phyloP scores from a whole-genome alignment of 1,284 basidiomycete species.

The Porogramme epimiltina region DNA sequence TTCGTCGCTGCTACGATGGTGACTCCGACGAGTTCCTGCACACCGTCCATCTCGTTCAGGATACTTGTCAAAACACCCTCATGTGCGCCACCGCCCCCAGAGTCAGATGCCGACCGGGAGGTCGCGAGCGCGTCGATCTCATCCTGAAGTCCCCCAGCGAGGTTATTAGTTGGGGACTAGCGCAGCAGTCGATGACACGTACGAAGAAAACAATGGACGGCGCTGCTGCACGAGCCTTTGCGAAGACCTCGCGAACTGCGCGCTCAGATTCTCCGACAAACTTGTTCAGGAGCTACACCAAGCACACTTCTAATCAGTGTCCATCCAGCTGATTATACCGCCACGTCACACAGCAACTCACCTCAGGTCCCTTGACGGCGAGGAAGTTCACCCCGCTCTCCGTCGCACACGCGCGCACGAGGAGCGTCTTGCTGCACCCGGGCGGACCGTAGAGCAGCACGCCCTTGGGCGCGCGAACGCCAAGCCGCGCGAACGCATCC shows the following conservation, averaged over 20 bases:
- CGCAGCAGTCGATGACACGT: too few relatives aligned
- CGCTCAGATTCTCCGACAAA: conserved; percentile 98
- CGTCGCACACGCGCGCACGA: conserved; percentile 91
- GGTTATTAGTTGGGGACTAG: background rate
- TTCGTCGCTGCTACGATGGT: conserved; percentile 97
- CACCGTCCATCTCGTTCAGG: conserved; percentile 98
- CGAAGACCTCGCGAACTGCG: conserved; percentile 92
- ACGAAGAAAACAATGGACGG: conserved; percentile 98
- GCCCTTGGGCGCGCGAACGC: conserved; percentile 88
- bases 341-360: conserved; percentile 33
- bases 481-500: conserved; percentile 84
- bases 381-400: conserved; percentile 97
- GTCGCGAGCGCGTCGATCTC: conserved; percentile 95
- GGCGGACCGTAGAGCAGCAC: conserved; percentile 96
- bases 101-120: conserved; percentile 68
- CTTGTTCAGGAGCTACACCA: conserved; percentile 84
- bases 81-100: conserved; percentile 55
- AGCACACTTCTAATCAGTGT: background rate
- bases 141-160: conserved; percentile 57
- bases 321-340: background rate
- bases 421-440: conserved; percentile 95
- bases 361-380: conserved; percentile 98
- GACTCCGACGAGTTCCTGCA: conserved; percentile 91
- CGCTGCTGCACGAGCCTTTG: conserved; percentile 90
- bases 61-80: conserved; percentile 93